Percentiles rank a stretch among this genome's conserved stretches.
Evolutionary conservation across 1,284 basidiomycete species (phyloP).

Genomic region (Rhodotorula sp.): DNA sequence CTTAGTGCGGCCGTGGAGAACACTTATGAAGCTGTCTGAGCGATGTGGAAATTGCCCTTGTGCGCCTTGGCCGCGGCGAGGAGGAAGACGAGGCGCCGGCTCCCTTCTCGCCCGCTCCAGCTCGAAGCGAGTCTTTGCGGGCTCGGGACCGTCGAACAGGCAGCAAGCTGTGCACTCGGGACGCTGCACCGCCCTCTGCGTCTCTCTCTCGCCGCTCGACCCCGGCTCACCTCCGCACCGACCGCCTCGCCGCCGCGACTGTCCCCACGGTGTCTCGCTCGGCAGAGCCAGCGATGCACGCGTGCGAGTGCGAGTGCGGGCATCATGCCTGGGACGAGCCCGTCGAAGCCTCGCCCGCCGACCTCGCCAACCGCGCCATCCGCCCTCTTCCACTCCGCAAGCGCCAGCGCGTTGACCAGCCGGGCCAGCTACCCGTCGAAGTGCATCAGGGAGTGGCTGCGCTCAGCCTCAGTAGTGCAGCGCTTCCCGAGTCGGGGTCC

Average conservation of each 20-base stretch:
- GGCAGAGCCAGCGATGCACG: neutral
- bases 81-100: no score
- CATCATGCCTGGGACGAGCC: conserved; percentile 15
- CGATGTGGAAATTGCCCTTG: no score
- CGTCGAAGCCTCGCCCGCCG: conserved; percentile 8
- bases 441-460: neutral
- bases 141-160: no score
- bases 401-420: conserved; percentile 14
- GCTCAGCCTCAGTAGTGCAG: neutral
- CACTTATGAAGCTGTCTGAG: no score
- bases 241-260: neutral
- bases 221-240: neutral
- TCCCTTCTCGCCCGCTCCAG: no score
- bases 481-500: conserved; percentile 1
- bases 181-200: no score
- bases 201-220: no score
- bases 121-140: no score
- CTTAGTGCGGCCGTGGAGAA: no score
- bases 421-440: neutral
- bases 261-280: neutral
- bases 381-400: conserved; percentile 26
- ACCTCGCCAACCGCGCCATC: conserved; percentile 17
- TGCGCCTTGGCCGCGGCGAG: no score
- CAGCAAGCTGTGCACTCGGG: no score
- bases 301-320: conserved; percentile 27